phyloP scores from a whole-genome alignment of 768 basidiomycete genomes.

The Hortiboletus campestris region DNA sequence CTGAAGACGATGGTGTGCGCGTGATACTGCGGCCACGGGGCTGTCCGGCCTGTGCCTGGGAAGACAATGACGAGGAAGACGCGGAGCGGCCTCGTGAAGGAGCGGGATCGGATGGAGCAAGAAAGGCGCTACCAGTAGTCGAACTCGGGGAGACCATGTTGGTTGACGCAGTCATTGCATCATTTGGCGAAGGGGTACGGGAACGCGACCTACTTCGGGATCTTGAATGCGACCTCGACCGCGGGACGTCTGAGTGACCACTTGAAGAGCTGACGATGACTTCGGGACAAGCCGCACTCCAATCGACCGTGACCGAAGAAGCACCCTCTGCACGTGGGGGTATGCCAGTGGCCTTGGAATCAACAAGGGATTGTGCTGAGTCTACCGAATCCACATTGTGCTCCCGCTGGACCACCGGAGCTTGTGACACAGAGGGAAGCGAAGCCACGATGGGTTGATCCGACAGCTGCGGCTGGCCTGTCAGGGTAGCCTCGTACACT shows the following conservation, averaged over 20 bases:
- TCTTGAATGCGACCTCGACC: conserved; percentile 30
- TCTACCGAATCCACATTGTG: conserved; percentile 6
- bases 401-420: conserved; percentile 1
- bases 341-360: conserved; percentile 12
- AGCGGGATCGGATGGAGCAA: conserved; percentile 25
- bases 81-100: conserved; percentile 27
- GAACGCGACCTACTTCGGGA: conserved; percentile 41
- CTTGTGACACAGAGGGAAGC: conserved; percentile 1
- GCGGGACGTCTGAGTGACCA: conserved; percentile 31
- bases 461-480: conserved; percentile 12
- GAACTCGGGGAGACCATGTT: conserved; percentile 11
- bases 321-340: conserved; percentile 15
- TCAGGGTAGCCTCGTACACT: conserved; percentile 16
- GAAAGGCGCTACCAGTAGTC: conserved; percentile 20
- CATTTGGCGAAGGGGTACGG: conserved; percentile 45
- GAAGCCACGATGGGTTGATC: conserved; percentile 12
- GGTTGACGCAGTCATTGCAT: conserved; percentile 9
- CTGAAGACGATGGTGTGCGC: conserved; percentile 55
- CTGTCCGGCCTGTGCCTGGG: conserved; percentile 31
- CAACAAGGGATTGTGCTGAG: conserved; percentile 18
- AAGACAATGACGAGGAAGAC: conserved; percentile 35
- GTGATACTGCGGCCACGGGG: conserved; percentile 54
- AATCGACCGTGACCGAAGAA: conserved; percentile 11
- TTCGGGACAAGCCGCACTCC: conserved; percentile 21
- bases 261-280: conserved; percentile 38